phyloP scores from a whole-genome alignment of 495 filamentous ascomycete species.

The Lichenothelia convexa region DNA sequence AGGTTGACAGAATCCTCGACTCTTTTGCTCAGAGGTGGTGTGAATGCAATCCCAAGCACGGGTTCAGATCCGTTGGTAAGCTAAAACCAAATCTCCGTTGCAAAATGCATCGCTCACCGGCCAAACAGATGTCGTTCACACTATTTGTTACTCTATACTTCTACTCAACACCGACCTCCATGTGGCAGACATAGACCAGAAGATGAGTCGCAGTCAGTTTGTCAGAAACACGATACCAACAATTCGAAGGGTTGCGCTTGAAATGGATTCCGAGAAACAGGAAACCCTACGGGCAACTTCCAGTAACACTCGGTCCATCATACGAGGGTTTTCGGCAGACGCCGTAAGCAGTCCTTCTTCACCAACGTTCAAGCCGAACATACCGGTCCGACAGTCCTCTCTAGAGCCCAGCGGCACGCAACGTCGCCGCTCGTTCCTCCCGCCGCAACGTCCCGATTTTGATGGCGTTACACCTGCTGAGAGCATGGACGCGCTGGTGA shows the following conservation, averaged over 20 bases:
- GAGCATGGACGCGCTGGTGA: conserved; percentile 49
- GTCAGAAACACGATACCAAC: conserved; percentile 94
- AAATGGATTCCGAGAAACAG: conserved; percentile 49
- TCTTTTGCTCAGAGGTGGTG: conserved; percentile 82
- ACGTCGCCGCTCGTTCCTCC: conserved; percentile 20
- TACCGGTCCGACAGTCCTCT: conserved; percentile 12
- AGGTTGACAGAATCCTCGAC: conserved; percentile 85
- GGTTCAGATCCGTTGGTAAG: conserved; percentile 74
- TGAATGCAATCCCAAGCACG: conserved; percentile 81
- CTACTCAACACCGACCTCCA: conserved; percentile 94
- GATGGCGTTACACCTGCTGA: conserved; percentile 16
- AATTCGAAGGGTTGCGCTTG: conserved; percentile 53
- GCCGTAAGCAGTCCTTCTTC: conserved; percentile 16
- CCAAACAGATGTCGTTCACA: conserved; percentile 73
- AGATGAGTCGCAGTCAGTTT: conserved; percentile 89
- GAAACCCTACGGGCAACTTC: conserved; percentile 33
- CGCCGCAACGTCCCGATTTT: conserved; percentile 16
- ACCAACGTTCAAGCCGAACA: conserved; percentile 10
- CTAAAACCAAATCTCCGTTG: neutral
- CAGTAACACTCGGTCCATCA: conserved; percentile 24
- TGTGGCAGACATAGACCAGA: conserved; percentile 79
- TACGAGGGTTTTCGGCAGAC: conserved; percentile 17
- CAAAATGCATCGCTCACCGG: conserved; percentile 5
- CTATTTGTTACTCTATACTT: conserved; percentile 89
- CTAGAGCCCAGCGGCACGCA: conserved; percentile 14